A percentile compares a stretch with the other conserved stretches of the same genome.
Evolutionary conservation across 2,329 filamentous ascomycete species (phyloP).

Genomic region (Exophiala sp.): DNA sequence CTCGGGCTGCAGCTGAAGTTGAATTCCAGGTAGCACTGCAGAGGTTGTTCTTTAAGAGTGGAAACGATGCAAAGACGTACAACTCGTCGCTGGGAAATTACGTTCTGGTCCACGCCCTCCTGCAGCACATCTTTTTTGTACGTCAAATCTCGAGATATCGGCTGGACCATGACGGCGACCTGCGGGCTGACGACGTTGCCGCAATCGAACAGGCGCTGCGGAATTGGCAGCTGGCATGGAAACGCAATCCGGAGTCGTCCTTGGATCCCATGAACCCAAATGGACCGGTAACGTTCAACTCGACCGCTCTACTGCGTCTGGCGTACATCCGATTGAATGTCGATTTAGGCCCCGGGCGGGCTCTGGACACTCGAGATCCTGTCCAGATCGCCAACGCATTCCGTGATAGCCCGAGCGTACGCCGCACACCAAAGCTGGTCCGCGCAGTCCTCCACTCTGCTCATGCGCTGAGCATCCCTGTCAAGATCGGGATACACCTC

Average conservation of each 20-base stretch:
- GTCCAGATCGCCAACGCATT: constrained; percentile 54
- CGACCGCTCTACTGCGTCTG: constrained; percentile 58
- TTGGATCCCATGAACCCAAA: constrained; percentile 35
- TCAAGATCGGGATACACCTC: constrained; percentile 37
- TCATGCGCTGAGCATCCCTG: constrained; percentile 57
- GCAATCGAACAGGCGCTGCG: constrained; percentile 37
- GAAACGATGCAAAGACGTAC: constrained; percentile 18
- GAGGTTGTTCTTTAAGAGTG: constrained; percentile 18
- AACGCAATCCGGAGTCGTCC: constrained; percentile 37
- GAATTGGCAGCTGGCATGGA: constrained; percentile 40
- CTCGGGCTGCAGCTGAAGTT: constrained; percentile 29
- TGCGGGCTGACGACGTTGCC: no score
- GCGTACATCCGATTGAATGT: constrained; percentile 44
- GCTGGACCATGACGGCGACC: no score
- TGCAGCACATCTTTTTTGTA: constrained; percentile 66
- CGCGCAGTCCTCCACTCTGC: constrained; percentile 61
- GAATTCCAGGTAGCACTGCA: constrained; percentile 35
- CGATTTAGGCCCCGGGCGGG: constrained; percentile 35
- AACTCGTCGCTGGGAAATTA: constrained; percentile 58
- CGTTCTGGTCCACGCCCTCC: constrained; percentile 63
- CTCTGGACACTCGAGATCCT: constrained; percentile 57
- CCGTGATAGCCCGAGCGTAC: constrained; percentile 49
- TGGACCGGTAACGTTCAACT: constrained; percentile 60
- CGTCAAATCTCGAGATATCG: constrained; percentile 45
- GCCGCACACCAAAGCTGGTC: constrained; percentile 53